Evolutionary conservation across 148 eudicot genomes (phyloP).

Genomic region (Silene conica): DNA sequence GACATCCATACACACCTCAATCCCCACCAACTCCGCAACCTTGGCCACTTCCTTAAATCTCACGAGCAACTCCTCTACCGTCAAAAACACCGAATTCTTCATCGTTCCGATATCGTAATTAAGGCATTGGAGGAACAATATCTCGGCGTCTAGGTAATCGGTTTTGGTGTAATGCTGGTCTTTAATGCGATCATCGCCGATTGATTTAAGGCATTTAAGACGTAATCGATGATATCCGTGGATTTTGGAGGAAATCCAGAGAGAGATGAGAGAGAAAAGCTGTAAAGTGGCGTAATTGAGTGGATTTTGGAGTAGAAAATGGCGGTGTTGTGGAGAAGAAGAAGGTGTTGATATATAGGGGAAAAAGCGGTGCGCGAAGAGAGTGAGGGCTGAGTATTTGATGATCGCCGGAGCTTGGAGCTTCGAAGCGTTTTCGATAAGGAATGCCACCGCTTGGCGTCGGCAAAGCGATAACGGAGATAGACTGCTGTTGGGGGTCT

Average conservation of each 20-base stretch:
- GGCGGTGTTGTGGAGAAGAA: conserved; percentile 1
- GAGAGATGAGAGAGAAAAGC: conserved; percentile 65
- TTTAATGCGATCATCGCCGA: conserved; percentile 49
- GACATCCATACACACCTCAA: conserved; percentile 72
- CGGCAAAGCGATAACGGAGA: conserved; percentile 5
- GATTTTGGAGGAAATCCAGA: conserved; percentile 85
- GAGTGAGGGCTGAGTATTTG: conserved; percentile 76
- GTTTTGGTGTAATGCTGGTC: conserved; percentile 68
- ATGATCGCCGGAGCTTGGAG: conserved; percentile 51
- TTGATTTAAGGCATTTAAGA: conserved; percentile 48
- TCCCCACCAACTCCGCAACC: conserved; percentile 50
- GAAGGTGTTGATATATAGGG: conserved; percentile 40
- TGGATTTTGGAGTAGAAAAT: conserved; percentile 60
- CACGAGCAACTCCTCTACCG: conserved; percentile 50
- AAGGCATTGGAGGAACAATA: conserved; percentile 36
- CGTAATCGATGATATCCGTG: conserved; percentile 55
- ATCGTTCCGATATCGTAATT: conserved; percentile 60
- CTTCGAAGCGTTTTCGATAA: conserved; percentile 45
- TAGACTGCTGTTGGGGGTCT: background rate
- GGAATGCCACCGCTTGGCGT: conserved; percentile 41
- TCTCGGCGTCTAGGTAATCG: conserved; percentile 69
- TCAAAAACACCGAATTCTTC: conserved; percentile 37
- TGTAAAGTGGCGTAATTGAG: conserved; percentile 60
- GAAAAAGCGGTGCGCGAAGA: conserved; percentile 63
- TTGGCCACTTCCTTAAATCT: conserved; percentile 61